Base-by-base conservation (phyloP, 345 rosid genomes). In the Lepidium aucheri region DNA sequence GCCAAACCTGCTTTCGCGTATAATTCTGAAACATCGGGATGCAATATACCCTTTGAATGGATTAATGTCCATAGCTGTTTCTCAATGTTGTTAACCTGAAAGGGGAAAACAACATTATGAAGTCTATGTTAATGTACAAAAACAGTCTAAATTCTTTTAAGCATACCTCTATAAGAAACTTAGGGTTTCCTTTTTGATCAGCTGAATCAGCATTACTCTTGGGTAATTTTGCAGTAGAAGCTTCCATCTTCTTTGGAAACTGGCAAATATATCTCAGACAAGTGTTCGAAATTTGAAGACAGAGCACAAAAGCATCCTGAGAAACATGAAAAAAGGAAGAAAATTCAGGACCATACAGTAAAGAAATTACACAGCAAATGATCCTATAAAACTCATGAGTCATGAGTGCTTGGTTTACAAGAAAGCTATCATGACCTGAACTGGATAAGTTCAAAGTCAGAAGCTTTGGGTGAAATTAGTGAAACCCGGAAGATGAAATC, bases 61-160 rank as follows among this genome's bases (percentile, higher is more conserved):
- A 90, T 79, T 55, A 78, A 18, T 26, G 77, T 69, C 90, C 84
- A 76, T 64, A 90, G 78, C 77, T 83, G 90, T 66, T 83, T 90
- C 74, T 93, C 97, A 38, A 69, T 67, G 68, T 60, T 78, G 72
- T 73, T 70, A 38, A 90, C 89, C 98, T 93, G 75, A 58, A 4
- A 40, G 22, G 20, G 20, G 4, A 74, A 78, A 32, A 24, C 26
- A 45, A 51, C 22, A 52, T 44, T 36, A 33, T 59, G 45, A 36
- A 26, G 32, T 22, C 11, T 51, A n/a, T 43, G 43, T 10, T 50
- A 15, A 41, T 16, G 18, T 8, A 54, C 45, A 9, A 10, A 36
- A 15, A 28, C 5, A 63, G 11, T 33, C 0, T 42, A 53, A 56
- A 55, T 45, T 63, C 52, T 28, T 26, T 54, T 34, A 41, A 52